Evolutionary conservation across 768 basidiomycete genomes (phyloP).

Genomic region (Sarcomyxa edulis): DNA sequence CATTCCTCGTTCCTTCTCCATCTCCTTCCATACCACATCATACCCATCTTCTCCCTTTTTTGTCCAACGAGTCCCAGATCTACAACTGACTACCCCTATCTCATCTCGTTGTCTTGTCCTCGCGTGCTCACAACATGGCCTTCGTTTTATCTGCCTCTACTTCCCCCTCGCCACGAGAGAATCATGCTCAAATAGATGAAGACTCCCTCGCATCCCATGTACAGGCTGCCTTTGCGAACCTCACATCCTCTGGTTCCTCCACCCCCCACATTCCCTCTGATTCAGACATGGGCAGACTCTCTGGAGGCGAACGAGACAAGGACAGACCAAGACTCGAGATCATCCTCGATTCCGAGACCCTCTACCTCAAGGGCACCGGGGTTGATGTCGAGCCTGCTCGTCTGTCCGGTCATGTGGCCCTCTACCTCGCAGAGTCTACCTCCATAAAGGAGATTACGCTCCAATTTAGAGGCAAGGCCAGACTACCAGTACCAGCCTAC

Average conservation of each 20-base stretch:
- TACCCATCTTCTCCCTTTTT: too few species aligned
- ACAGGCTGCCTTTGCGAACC: neutral
- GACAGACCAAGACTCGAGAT: constrained; percentile 66
- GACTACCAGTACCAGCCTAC: constrained; percentile 49
- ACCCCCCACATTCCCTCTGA: neutral
- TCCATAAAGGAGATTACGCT: constrained; percentile 82
- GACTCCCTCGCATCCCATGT: neutral
- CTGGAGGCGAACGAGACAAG: constrained; percentile 38
- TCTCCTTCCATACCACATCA: constrained; percentile 1
- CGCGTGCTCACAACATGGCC: neutral
- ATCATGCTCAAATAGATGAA: neutral
- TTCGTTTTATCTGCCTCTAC: too few species aligned
- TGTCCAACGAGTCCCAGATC: too few species aligned
- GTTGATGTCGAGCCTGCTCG: constrained; percentile 78
- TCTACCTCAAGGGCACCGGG: constrained; percentile 75
- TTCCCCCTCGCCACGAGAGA: too few species aligned
- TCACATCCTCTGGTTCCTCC: neutral
- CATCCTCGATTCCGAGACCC: constrained; percentile 59
- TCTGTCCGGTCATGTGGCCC: constrained; percentile 75
- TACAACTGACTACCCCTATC: constrained; percentile 1
- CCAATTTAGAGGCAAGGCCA: constrained; percentile 79
- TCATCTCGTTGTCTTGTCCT: neutral
- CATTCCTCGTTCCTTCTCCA: too few species aligned
- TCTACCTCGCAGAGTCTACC: constrained; percentile 77
- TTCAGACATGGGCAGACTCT: constrained; percentile 31